phyloP scores from a whole-genome alignment of 2,329 filamentous ascomycete species.

The Trichoderma hamatum region DNA sequence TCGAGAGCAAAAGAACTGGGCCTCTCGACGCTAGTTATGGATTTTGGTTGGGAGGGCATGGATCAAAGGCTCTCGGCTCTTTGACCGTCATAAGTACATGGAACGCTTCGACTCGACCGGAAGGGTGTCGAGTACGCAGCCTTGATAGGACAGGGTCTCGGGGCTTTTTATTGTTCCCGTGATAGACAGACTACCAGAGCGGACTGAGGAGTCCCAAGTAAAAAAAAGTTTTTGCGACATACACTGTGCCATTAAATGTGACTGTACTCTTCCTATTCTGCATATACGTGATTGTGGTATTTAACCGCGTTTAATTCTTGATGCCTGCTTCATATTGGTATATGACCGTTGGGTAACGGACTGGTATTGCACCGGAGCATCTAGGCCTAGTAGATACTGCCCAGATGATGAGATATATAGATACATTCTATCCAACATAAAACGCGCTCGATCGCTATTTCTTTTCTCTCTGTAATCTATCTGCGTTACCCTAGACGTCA shows the following conservation, averaged over 20 bases:
- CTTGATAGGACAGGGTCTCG: constrained; percentile 26
- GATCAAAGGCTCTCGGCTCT: constrained; percentile 37
- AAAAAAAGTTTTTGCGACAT: constrained; percentile 32
- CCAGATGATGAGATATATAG: no score
- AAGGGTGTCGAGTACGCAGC: constrained; percentile 31
- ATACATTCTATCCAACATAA: no score
- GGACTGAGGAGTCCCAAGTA: constrained; percentile 48
- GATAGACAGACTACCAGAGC: constrained; percentile 40
- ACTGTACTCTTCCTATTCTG: not conserved
- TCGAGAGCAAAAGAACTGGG: constrained; percentile 43
- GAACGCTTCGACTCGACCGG: constrained; percentile 39
- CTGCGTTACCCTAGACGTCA: not conserved
- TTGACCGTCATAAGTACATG: constrained; percentile 31
- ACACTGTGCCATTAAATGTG: not conserved
- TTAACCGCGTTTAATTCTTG: no score
- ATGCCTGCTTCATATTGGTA: no score
- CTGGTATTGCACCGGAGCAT: no score
- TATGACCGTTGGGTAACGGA: no score
- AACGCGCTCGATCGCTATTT: not conserved
- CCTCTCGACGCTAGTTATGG: constrained; percentile 45
- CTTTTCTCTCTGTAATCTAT: not conserved
- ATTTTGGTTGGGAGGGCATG: constrained; percentile 42
- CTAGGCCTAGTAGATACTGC: no score
- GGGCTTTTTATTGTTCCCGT: constrained; percentile 29
- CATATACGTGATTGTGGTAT: not conserved